Evolutionary conservation across 2,329 filamentous ascomycete genomes (phyloP).

Genomic region (Fusarium dlaminii): DNA sequence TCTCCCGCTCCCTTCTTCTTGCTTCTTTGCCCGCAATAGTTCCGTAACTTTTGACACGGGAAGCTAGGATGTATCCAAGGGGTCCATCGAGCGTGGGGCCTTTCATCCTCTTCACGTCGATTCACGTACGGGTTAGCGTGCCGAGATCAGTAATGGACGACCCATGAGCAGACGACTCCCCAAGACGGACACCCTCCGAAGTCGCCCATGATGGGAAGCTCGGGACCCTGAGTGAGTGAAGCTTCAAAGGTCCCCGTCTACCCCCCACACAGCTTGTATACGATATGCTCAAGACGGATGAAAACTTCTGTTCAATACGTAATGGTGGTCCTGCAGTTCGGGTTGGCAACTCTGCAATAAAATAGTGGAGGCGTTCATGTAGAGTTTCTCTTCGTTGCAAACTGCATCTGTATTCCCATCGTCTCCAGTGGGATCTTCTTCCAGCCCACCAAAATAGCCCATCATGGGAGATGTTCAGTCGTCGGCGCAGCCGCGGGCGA

Average conservation of each 20-base stretch:
- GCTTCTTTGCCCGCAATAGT: neutral
- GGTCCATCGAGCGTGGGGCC: conserved; percentile 25
- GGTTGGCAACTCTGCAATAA: conserved; percentile 9
- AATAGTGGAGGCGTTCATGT: conserved; percentile 37
- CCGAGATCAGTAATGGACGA: conserved; percentile 23
- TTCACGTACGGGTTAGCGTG: conserved; percentile 21
- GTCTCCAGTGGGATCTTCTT: neutral
- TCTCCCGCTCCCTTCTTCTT: neutral
- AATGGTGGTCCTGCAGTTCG: conserved; percentile 32
- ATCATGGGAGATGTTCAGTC: conserved; percentile 27
- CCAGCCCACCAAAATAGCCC: neutral
- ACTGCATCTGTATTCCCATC: conserved; percentile 15
- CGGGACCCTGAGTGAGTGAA: conserved; percentile 8
- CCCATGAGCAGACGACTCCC: neutral
- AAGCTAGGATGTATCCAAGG: conserved; percentile 3
- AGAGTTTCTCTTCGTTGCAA: conserved; percentile 5
- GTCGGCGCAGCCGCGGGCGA: conserved; percentile 9
- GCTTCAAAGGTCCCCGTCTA: conserved; percentile 3
- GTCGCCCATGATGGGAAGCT: conserved; percentile 16
- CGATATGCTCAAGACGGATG: neutral
- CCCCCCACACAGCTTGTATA: conserved; percentile 24
- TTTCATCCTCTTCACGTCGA: neutral
- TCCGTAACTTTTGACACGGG: conserved; percentile 2
- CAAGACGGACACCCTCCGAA: conserved; percentile 28
- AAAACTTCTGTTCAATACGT: conserved; percentile 30